Evolutionary conservation across 2,329 filamentous ascomycete genomes (phyloP).

Genomic region (Clonostachys byssicola): DNA sequence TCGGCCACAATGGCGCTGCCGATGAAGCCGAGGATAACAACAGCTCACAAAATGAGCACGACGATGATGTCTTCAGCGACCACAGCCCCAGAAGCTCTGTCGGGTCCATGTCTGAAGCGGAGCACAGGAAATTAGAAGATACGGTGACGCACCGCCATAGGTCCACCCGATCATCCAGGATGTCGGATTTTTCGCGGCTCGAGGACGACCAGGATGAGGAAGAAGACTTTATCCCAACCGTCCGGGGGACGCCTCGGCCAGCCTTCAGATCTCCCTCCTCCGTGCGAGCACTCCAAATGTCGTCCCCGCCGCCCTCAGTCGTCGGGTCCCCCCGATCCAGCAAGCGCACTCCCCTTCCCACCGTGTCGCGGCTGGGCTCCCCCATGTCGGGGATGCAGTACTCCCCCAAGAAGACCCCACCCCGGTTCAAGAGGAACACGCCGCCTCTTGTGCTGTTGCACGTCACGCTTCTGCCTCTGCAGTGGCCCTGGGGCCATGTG

Average conservation of each 20-base stretch:
- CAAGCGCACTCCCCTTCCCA: constrained; percentile 35
- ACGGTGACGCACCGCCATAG: constrained; percentile 15
- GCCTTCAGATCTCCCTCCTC: constrained; percentile 67
- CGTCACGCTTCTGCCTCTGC: constrained; percentile 69
- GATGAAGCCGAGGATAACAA: constrained; percentile 25
- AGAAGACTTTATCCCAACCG: constrained; percentile 46
- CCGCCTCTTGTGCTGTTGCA: constrained; percentile 74
- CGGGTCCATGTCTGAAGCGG: constrained; percentile 39
- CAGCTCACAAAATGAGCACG: constrained; percentile 46
- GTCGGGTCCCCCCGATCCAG: constrained; percentile 49
- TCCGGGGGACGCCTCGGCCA: constrained; percentile 55
- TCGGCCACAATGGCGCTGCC: background rate
- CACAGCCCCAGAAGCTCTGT: constrained; percentile 53
- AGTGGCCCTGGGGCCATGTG: constrained; percentile 59
- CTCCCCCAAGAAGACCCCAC: constrained; percentile 53
- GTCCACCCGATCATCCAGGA: constrained; percentile 16
- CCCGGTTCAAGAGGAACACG: constrained; percentile 50
- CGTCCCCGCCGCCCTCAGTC: constrained; percentile 57
- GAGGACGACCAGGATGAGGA: constrained; percentile 28
- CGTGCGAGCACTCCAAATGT: constrained; percentile 69
- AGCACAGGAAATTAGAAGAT: constrained; percentile 24
- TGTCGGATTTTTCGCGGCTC: constrained; percentile 43
- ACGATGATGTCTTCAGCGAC: constrained; percentile 57
- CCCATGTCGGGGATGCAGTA: constrained; percentile 46
- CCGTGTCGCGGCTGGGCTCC: constrained; percentile 54